These are phyloP conservation scores for Gloeophyllum trabeum DNA, from an alignment of 768 basidiomycete species.

Conservation along the genomic window DNA sequence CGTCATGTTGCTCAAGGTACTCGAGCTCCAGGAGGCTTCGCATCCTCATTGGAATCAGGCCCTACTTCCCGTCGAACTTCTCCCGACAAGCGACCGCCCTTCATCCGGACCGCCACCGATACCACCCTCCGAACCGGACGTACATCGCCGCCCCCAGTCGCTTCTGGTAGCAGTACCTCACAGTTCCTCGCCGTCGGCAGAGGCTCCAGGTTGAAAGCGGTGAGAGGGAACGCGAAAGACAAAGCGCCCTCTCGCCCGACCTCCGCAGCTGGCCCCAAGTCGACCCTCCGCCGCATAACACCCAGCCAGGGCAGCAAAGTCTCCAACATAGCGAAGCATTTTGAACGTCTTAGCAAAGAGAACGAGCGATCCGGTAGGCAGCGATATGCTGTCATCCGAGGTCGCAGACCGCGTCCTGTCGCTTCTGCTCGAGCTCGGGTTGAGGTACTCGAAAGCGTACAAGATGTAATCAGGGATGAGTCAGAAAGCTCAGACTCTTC, in stretches of 20 bases:
- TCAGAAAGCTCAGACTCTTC: conserved; percentile 63
- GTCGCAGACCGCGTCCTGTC: conserved; percentile 82
- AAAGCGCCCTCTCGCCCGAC: conserved; percentile 29
- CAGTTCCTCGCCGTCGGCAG: conserved; percentile 31
- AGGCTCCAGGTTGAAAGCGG: conserved; percentile 17
- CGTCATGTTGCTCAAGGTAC: conserved; percentile 19
- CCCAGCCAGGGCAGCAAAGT: conserved; percentile 56
- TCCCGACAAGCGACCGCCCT: conserved; percentile 51
- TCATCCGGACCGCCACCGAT: conserved; percentile 14
- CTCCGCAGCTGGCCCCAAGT: conserved; percentile 30
- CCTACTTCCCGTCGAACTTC: conserved; percentile 55
- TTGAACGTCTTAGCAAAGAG: conserved; percentile 74
- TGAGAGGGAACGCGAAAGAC: conserved; percentile 24
- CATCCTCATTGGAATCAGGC: conserved; percentile 40
- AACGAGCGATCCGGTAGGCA: conserved; percentile 61
- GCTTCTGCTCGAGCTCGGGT: conserved; percentile 82
- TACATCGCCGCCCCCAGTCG: conserved; percentile 17
- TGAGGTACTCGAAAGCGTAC: conserved; percentile 79
- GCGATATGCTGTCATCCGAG: conserved; percentile 81
- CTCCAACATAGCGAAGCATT: conserved; percentile 81
- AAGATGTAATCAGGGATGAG: conserved; percentile 83
- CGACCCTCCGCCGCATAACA: conserved; percentile 42
- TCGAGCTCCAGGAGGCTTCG: conserved; percentile 45
- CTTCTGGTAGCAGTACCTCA: conserved; percentile 15
- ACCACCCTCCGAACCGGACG: conserved; percentile 8